These are phyloP conservation scores for Calocybe cyanea DNA, from an alignment of 768 basidiomycete genomes.

Conservation along the genomic window DNA sequence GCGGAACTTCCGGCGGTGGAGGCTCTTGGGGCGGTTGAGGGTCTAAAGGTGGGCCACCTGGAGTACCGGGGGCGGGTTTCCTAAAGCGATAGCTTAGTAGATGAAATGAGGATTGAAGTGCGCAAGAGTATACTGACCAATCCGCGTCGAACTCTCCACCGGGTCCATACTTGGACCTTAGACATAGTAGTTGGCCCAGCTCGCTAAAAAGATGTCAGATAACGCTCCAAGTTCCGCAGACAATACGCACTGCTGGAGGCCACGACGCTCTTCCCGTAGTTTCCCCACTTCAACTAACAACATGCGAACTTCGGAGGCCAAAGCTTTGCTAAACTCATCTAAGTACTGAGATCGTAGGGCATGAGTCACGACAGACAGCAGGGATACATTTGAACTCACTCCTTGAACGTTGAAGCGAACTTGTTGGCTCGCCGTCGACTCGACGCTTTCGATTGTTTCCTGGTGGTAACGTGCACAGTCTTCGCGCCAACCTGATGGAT, in stretches of 20 bases:
- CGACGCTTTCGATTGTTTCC: constrained; percentile 65
- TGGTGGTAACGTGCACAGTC: constrained; percentile 63
- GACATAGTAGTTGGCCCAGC: constrained; percentile 64
- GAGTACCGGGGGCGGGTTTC: constrained; percentile 42
- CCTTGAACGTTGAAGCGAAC: constrained; percentile 83
- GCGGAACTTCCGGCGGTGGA: constrained; percentile 38
- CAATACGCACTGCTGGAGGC: constrained; percentile 67
- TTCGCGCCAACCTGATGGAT: constrained; percentile 54
- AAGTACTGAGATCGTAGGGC: constrained; percentile 51
- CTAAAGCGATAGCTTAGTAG: too few relatives aligned
- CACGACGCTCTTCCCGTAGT: constrained; percentile 73
- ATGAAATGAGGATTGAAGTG: not conserved
- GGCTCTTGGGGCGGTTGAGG: constrained; percentile 21
- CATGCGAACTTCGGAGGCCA: constrained; percentile 81
- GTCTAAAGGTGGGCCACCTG: constrained; percentile 40
- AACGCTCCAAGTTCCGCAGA: not conserved
- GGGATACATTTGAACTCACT: too few relatives aligned
- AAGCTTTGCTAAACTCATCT: constrained; percentile 82
- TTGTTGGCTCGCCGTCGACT: constrained; percentile 68
- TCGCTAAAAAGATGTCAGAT: constrained; percentile 43
- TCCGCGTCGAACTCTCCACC: constrained; percentile 83
- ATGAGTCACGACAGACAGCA: not conserved
- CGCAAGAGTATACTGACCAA: constrained; percentile 46
- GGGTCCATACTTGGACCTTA: constrained; percentile 77
- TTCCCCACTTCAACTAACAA: constrained; percentile 81